phyloP scores from a whole-genome alignment of 768 basidiomycete genomes.

The Exsudoporus frostii region DNA sequence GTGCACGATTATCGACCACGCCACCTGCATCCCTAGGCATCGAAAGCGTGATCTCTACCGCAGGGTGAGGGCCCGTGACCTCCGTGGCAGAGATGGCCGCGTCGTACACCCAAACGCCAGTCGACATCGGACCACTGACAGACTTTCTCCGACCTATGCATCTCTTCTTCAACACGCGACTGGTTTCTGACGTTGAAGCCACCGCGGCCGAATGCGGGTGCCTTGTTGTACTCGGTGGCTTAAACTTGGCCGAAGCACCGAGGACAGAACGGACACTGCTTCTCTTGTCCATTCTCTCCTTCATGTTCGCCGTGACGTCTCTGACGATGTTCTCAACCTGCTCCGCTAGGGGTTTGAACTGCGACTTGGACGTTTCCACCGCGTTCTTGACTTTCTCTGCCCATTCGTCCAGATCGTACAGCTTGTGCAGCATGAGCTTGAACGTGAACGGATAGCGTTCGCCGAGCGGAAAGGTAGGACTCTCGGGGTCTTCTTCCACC shows the following conservation, averaged over 20 bases:
- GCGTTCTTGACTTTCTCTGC: constrained; percentile 50
- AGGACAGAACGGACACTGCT: constrained; percentile 28
- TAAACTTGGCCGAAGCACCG: constrained; percentile 16
- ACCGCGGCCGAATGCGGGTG: neutral
- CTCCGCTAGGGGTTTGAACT: constrained; percentile 55
- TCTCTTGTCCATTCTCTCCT: constrained; percentile 15
- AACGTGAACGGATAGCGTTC: constrained; percentile 57
- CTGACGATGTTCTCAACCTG: constrained; percentile 15
- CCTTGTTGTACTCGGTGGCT: neutral
- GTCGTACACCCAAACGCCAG: constrained; percentile 47
- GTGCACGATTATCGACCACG: constrained; percentile 9
- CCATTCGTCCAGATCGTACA: constrained; percentile 62
- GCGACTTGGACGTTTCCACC: constrained; percentile 49
- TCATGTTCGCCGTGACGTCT: constrained; percentile 10
- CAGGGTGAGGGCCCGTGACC: constrained; percentile 14
- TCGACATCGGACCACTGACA: constrained; percentile 32
- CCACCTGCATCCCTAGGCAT: neutral
- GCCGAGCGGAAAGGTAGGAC: constrained; percentile 41
- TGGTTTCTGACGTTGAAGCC: constrained; percentile 11
- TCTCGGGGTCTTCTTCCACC: constrained; percentile 26
- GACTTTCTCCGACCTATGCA: constrained; percentile 53
- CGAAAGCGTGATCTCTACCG: constrained; percentile 23
- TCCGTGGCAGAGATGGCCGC: constrained; percentile 47
- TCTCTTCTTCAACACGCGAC: constrained; percentile 50
- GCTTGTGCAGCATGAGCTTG: constrained; percentile 63